Evolutionary conservation across 768 basidiomycete species (phyloP).

Genomic region (Mycena crocata): DNA sequence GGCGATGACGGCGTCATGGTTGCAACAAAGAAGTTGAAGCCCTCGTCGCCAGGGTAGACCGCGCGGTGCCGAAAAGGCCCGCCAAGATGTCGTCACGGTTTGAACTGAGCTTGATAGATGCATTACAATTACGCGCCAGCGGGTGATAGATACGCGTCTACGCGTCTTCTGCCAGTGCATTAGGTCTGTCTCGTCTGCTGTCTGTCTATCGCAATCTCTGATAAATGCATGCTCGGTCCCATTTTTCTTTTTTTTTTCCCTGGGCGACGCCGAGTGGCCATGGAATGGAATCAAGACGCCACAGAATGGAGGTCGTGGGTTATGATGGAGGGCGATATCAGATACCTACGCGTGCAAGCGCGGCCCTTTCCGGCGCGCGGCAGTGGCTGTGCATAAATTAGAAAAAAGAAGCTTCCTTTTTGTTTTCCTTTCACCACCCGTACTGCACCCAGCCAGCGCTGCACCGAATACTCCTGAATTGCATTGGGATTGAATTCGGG

Average conservation of each 20-base stretch:
- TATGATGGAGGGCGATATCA: neutral
- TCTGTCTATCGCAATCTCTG: too few species aligned
- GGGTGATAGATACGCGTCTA: conserved; percentile 10
- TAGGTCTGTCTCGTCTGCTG: conserved; percentile 6
- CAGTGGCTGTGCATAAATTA: conserved; percentile 29
- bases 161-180: neutral
- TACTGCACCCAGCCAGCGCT: too few species aligned
- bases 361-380: too few species aligned
- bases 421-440: neutral
- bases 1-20: too few species aligned
- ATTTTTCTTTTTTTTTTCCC: neutral
- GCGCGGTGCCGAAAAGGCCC: neutral
- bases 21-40: neutral
- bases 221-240: neutral
- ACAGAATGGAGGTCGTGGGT: neutral
- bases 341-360: neutral
- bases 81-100: neutral
- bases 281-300: neutral
- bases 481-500: too few species aligned
- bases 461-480: too few species aligned
- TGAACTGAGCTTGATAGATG: neutral
- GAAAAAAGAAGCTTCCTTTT: conserved; percentile 2
- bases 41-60: neutral
- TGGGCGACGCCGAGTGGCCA: too few species aligned
- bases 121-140: conserved; percentile 1